Conservation (phyloP, 202 grass and related monocot species). For the Panicum virgatum region DNA sequence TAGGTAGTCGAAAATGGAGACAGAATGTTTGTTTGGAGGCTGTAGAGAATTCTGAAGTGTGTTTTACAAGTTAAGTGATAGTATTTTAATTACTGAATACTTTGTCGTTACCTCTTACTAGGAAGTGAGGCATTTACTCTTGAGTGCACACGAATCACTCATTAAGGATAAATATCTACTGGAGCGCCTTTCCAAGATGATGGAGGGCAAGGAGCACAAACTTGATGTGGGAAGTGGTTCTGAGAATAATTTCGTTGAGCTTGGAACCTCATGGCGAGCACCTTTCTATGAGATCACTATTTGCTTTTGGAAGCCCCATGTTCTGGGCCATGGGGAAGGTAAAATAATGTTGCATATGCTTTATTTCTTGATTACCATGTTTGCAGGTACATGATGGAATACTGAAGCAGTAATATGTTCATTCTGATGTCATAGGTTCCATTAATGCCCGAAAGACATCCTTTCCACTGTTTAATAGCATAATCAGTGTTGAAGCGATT, state of each 20-base stretch:
- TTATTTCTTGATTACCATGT: conserved; percentile 4
- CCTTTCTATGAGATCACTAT: conserved; percentile 75
- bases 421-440: conserved; percentile 39
- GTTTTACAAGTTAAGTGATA: neutral
- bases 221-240: conserved; percentile 29
- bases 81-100: conserved; percentile 15
- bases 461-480: conserved; percentile 66
- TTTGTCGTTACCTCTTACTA: conserved; percentile 30
- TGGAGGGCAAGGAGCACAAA: conserved; percentile 18
- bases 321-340: conserved; percentile 44
- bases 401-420: conserved; percentile 17
- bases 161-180: conserved; percentile 54
- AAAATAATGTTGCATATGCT: neutral
- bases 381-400: conserved; percentile 15
- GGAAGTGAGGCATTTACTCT: conserved; percentile 67
- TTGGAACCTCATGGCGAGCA: conserved; percentile 72
- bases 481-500: conserved; percentile 52
- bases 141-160: conserved; percentile 56
- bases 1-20: neutral
- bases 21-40: neutral
- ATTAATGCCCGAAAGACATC: conserved; percentile 35
- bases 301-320: conserved; percentile 31
- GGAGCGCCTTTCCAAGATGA: conserved; percentile 47
- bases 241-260: conserved; percentile 62
- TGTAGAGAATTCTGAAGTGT: neutral